These are phyloP conservation scores for Nicotiana knightiana DNA, from an alignment of 257 asterid genomes.

Conservation along the genomic window DNA sequence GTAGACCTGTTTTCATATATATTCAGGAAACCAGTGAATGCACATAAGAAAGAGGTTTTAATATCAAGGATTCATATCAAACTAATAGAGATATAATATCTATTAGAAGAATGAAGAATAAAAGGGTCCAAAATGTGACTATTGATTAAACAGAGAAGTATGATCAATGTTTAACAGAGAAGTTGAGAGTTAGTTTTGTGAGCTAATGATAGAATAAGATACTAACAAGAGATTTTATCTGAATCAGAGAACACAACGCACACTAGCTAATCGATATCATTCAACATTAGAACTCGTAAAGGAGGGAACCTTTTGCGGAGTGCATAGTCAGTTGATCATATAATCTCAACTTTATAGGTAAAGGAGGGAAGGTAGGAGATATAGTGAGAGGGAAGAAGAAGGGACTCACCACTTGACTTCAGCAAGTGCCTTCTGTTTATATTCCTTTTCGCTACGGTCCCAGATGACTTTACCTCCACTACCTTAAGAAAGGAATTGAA, in stretches of 20 bases:
- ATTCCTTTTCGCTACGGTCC: constrained; percentile 79
- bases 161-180: neutral
- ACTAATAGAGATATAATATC: neutral
- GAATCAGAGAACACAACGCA: neutral
- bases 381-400: neutral
- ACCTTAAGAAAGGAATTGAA: constrained; percentile 45
- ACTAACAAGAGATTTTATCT: neutral
- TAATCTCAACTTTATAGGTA: constrained; percentile 2
- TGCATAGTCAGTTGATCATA: neutral
- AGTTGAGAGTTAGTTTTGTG: neutral
- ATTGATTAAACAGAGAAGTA: neutral
- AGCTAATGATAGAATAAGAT: neutral
- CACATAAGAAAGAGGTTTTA: neutral
- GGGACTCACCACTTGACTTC: constrained; percentile 80
- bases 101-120: neutral
- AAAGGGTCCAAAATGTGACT: neutral
- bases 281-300: neutral
- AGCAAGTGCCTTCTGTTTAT: constrained; percentile 73
- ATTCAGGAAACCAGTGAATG: constrained; percentile 3
- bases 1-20: constrained; percentile 50
- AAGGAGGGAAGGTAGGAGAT: neutral
- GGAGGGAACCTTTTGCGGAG: neutral
- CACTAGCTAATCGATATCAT: neutral
- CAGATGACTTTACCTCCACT: constrained; percentile 79
- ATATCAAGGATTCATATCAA: neutral